Percentiles rank a stretch among this genome's conserved stretches.
phyloP scores from a whole-genome alignment of 345 rosid species.

The Isatis tinctoria region DNA sequence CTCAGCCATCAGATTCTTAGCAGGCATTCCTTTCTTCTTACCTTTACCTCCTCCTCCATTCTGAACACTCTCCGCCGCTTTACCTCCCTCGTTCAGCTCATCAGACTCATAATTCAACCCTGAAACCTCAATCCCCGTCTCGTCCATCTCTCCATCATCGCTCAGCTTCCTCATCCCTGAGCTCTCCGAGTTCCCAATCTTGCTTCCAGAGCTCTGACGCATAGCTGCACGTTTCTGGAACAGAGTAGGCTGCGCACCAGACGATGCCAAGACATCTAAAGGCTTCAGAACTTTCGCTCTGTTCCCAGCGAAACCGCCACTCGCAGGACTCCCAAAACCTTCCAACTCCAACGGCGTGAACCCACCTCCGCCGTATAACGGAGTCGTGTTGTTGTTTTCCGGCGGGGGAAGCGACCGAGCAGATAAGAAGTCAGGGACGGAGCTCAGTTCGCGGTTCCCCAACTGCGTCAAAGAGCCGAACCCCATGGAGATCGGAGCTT shows the following conservation, averaged over 20 bases:
- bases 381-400: constrained; percentile 28
- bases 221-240: constrained; percentile 78
- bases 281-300: constrained; percentile 49
- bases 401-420: constrained; percentile 35
- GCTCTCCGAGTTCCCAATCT: constrained; percentile 53
- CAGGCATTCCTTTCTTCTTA: constrained; percentile 89
- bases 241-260: constrained; percentile 62
- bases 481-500: constrained; percentile 41
- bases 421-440: constrained; percentile 45
- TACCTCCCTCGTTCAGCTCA: constrained; percentile 45
- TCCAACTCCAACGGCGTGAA: constrained; percentile 41
- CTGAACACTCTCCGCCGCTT: constrained; percentile 44
- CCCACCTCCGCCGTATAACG: constrained; percentile 25
- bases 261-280: constrained; percentile 53
- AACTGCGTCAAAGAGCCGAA: constrained; percentile 36
- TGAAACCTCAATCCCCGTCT: constrained; percentile 53
- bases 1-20: constrained; percentile 98
- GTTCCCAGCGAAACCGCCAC: constrained; percentile 31
- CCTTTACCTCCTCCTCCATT: constrained; percentile 58
- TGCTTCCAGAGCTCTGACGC: constrained; percentile 46
- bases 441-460: constrained; percentile 40
- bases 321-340: constrained; percentile 48
- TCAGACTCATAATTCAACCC: constrained; percentile 81
- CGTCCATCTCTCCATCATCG: constrained; percentile 47
- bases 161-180: constrained; percentile 39